phyloP scores from a whole-genome alignment of 805 yeast species.

The Yamadazyma laniorum region DNA sequence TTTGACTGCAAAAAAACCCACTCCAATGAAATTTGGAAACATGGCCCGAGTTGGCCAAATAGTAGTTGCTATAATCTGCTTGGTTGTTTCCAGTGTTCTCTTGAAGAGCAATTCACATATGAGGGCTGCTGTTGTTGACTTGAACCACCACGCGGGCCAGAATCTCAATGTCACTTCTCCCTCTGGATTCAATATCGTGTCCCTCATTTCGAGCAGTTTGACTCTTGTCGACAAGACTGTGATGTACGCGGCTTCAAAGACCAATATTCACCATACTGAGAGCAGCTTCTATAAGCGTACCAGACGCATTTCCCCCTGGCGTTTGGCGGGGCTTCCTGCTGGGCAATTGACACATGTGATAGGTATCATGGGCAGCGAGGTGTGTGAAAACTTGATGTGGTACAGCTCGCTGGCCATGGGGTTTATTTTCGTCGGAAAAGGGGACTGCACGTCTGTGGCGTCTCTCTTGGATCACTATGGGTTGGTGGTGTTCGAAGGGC shows the following conservation, averaged over 20 bases:
- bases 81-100: neutral
- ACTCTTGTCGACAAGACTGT: constrained; percentile 6
- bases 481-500: constrained; percentile 2
- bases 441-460: constrained; percentile 8
- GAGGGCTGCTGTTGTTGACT: neutral
- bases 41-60: neutral
- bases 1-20: too few relatives aligned
- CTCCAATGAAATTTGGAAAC: too few relatives aligned
- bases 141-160: neutral
- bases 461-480: constrained; percentile 11
- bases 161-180: constrained; percentile 3
- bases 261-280: neutral
- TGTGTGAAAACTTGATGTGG: constrained; percentile 12
- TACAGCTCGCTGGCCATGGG: constrained; percentile 10
- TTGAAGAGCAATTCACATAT: neutral
- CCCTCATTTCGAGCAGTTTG: constrained; percentile 3
- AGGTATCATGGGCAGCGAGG: constrained; percentile 9
- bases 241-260: neutral
- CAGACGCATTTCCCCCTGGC: neutral
- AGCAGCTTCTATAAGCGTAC: constrained; percentile 1
- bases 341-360: constrained; percentile 6
- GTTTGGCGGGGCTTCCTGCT: neutral
- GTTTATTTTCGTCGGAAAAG: constrained; percentile 9
- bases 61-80: neutral
- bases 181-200: constrained; percentile 1